These are phyloP conservation scores for Flaveria brownii DNA, from an alignment of 129 eudicot species.

Conservation along the genomic window DNA sequence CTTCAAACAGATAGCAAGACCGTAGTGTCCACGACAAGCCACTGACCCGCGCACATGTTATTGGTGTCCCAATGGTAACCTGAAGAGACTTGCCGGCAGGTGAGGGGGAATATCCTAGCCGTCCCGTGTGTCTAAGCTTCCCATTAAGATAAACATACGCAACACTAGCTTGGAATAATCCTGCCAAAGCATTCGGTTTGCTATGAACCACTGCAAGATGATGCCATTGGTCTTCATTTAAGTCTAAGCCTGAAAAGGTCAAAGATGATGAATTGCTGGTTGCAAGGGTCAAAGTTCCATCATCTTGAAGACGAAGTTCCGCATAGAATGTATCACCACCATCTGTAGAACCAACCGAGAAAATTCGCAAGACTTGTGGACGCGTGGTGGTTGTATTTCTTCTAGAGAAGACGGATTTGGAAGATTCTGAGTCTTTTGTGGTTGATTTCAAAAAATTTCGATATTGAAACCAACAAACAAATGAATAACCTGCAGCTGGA, in stretches of 20 bases:
- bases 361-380: constrained; percentile 60
- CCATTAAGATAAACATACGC: constrained; percentile 93
- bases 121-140: constrained; percentile 87
- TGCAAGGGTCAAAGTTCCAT: constrained; percentile 82
- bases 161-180: constrained; percentile 91
- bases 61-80: constrained; percentile 93
- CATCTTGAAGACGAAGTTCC: constrained; percentile 85
- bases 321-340: constrained; percentile 69
- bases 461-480: constrained; percentile 95
- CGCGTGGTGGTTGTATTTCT: constrained; percentile 36
- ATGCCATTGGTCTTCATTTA: constrained; percentile 95
- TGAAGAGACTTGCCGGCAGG: constrained; percentile 87
- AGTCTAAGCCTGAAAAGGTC: constrained; percentile 79
- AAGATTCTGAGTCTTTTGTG: constrained; percentile 50
- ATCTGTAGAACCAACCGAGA: constrained; percentile 84
- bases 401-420: constrained; percentile 49
- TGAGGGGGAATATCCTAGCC: constrained; percentile 95
- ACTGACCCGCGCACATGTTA: constrained; percentile 58
- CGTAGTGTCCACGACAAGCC: constrained; percentile 90
- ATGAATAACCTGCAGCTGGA: constrained; percentile 98
- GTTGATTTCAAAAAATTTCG: constrained; percentile 64
- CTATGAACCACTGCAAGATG: constrained; percentile 96
- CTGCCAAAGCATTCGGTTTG: constrained; percentile 99
- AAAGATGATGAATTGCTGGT: constrained; percentile 91
- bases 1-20: constrained; percentile 89